Evolutionary conservation across 2,329 filamentous ascomycete genomes (phyloP).

Genomic region (Sporothrix luriei): DNA sequence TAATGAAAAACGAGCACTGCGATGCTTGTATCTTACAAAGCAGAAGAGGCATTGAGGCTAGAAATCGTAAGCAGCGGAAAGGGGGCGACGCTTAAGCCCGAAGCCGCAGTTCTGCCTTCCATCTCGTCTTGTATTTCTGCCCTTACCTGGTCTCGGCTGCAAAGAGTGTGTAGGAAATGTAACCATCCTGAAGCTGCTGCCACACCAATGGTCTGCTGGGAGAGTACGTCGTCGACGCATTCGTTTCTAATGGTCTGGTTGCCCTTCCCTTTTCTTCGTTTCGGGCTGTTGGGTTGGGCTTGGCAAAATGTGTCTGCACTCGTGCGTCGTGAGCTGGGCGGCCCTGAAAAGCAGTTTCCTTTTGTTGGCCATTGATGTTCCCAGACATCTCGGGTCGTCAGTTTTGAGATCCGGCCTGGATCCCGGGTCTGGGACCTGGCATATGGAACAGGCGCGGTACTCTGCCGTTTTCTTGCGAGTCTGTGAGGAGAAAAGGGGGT

Average conservation of each 20-base stretch:
- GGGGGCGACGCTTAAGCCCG: neutral
- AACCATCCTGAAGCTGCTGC: conserved; percentile 21
- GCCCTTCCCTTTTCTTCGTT: neutral
- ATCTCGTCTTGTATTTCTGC: neutral
- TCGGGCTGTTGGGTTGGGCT: neutral
- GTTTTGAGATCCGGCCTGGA: conserved; percentile 1
- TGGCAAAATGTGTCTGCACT: neutral
- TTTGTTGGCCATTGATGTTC: neutral
- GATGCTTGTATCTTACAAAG: conserved; percentile 1
- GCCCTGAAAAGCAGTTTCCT: neutral
- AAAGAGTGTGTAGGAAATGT: conserved; percentile 15
- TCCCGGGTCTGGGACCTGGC: conserved; percentile 28
- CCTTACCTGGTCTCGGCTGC: conserved; percentile 16
- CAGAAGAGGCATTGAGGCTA: neutral
- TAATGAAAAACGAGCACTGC: conserved; percentile 3
- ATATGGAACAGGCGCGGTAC: conserved; percentile 16
- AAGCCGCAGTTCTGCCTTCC: neutral
- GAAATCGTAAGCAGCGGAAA: neutral
- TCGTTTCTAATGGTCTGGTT: neutral
- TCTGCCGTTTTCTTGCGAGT: conserved; percentile 14
- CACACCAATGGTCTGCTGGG: neutral
- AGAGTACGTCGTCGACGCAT: neutral
- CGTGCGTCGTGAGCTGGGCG: neutral
- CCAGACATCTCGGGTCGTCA: neutral
- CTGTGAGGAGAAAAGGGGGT: neutral